phyloP scores from a whole-genome alignment of 176 grass and related monocot genomes.

The Aegilops sharonensis region DNA sequence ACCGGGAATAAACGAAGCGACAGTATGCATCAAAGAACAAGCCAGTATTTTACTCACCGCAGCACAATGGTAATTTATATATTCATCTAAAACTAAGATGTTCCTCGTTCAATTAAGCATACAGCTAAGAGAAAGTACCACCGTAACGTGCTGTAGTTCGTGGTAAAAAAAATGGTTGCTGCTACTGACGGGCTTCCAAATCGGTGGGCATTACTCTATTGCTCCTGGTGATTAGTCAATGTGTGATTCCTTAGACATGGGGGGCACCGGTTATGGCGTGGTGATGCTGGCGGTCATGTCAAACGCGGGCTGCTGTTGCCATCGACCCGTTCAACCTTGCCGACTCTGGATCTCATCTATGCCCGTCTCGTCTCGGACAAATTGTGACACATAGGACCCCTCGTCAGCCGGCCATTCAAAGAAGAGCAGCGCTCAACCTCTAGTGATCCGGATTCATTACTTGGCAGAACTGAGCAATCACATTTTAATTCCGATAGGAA shows the following conservation, averaged over 20 bases:
- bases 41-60: background rate
- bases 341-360: background rate
- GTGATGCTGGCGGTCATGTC: background rate
- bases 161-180: background rate
- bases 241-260: background rate
- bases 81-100: too few relatives aligned
- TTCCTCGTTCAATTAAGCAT: background rate
- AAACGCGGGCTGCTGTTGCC: slow-evolving; percentile 23
- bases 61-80: background rate
- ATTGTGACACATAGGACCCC: background rate
- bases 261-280: background rate
- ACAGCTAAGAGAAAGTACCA: background rate
- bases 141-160: background rate
- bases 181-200: background rate
- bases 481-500: background rate
- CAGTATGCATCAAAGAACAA: background rate
- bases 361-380: background rate
- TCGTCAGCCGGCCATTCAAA: background rate
- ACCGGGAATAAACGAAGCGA: background rate
- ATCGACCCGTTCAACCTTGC: slow-evolving; percentile 35
- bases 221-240: background rate
- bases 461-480: background rate
- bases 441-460: background rate
- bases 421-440: background rate
- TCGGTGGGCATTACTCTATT: background rate